phyloP scores from a whole-genome alignment of 306 rosid genomes.

The Fagus sylvatica region DNA sequence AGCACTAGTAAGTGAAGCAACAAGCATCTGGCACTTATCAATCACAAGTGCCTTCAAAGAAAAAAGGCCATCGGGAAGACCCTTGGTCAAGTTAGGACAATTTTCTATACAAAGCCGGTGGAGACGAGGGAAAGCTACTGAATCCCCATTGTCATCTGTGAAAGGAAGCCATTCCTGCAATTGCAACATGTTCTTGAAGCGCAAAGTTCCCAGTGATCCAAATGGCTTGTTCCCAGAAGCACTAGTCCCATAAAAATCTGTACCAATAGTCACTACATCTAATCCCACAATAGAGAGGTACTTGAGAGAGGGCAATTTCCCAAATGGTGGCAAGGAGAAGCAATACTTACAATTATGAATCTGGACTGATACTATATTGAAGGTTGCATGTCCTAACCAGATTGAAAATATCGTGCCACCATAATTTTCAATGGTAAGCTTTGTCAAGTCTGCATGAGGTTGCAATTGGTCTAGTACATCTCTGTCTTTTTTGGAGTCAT shows the following conservation, averaged over 20 bases:
- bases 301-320: not conserved
- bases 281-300: not conserved
- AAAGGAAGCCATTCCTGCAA: too few relatives aligned
- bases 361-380: not conserved
- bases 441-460: conserved; percentile 22
- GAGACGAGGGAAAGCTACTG: fast-evolving
- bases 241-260: not conserved
- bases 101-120: too few relatives aligned
- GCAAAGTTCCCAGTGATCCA: not conserved
- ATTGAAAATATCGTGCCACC: conserved; percentile 15
- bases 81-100: too few relatives aligned
- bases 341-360: not conserved
- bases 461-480: not conserved
- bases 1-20: fast-evolving
- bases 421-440: conserved; percentile 11
- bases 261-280: not conserved
- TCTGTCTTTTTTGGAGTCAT: not conserved
- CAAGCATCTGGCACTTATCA: too few relatives aligned
- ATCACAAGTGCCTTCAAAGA: too few relatives aligned
- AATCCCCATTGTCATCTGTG: too few relatives aligned
- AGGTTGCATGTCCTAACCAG: conserved; percentile 4
- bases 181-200: not conserved
- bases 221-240: not conserved
- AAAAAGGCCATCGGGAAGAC: too few relatives aligned
- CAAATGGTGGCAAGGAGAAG: conserved; percentile 9